Conservation (phyloP, 2,329 filamentous ascomycete species). For the Stachybotrys chlorohalonatus region DNA sequence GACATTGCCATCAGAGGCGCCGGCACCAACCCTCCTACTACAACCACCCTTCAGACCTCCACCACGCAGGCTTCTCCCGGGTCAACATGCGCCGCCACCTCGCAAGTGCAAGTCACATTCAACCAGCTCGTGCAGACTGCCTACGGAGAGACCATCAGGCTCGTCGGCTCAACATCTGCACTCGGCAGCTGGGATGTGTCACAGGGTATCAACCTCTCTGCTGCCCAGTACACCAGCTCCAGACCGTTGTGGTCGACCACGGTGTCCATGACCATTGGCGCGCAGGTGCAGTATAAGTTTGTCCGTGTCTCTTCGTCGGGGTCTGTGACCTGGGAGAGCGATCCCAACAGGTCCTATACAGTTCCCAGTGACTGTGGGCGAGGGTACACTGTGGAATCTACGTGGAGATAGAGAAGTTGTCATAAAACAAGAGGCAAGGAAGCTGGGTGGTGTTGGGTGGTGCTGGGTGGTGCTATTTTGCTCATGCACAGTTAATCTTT, state of each 20-base stretch:
- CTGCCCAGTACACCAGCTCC: conserved; percentile 39
- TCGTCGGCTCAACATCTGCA: conserved; percentile 28
- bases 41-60: conserved; percentile 10
- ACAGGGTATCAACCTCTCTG: conserved; percentile 38
- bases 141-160: conserved; percentile 42
- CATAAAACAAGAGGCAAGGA: too few species aligned
- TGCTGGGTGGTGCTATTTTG: too few species aligned
- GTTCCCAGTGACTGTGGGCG: conserved; percentile 5
- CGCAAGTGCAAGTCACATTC: conserved; percentile 31
- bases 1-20: conserved; percentile 34
- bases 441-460: too few species aligned
- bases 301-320: conserved; percentile 40
- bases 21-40: conserved; percentile 7
- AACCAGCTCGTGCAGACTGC: conserved; percentile 31
- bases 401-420: not conserved
- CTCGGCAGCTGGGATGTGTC: conserved; percentile 40
- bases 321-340: conserved; percentile 46
- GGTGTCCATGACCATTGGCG: conserved; percentile 39
- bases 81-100: conserved; percentile 4
- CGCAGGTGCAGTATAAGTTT: conserved; percentile 49
- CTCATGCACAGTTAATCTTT: too few species aligned
- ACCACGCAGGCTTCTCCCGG: not conserved
- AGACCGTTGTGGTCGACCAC: conserved; percentile 48
- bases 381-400: conserved; percentile 1
- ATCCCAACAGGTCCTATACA: conserved; percentile 29